These are phyloP conservation scores for Neonothopanus nambi DNA, from an alignment of 1,284 basidiomycete species.

Conservation along the genomic window DNA sequence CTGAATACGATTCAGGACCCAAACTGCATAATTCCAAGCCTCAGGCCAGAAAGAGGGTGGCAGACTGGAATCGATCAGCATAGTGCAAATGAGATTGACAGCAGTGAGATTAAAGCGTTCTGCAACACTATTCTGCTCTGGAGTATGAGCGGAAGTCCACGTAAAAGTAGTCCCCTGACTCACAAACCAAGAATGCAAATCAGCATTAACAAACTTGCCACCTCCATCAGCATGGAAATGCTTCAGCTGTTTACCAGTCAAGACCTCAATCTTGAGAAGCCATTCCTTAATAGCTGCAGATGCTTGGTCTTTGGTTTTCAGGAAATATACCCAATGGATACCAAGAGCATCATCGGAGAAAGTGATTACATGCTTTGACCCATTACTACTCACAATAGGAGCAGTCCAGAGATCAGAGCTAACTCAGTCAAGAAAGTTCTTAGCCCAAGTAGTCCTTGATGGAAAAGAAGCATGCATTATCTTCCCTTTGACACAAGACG, in stretches of 20 bases:
- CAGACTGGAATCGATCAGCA: conserved; percentile 26
- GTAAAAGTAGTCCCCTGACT: conserved; percentile 24
- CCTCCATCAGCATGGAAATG: conserved; percentile 32
- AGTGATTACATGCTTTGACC: conserved; percentile 7
- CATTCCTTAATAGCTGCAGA: neutral
- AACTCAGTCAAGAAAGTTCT: neutral
- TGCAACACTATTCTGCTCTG: conserved; percentile 32
- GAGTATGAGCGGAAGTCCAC: conserved; percentile 27
- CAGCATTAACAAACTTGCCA: conserved; percentile 27
- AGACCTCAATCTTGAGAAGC: neutral
- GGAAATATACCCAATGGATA: conserved; percentile 3
- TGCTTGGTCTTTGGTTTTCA: conserved; percentile 6
- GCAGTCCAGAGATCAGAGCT: conserved; percentile 14
- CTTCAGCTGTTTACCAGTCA: conserved; percentile 10
- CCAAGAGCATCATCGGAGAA: conserved; percentile 12
- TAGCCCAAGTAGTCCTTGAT: neutral
- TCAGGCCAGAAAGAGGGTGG: conserved; percentile 27
- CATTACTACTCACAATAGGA: neutral
- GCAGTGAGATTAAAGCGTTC: conserved; percentile 33
- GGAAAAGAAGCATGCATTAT: conserved; percentile 4
- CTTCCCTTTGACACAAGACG: conserved; percentile 8
- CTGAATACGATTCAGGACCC: conserved; percentile 18
- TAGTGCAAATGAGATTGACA: conserved; percentile 19
- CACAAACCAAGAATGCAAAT: conserved; percentile 26
- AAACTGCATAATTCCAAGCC: conserved; percentile 20